A percentile compares a stretch with the other conserved stretches of the same genome.
These are phyloP conservation scores for Chloranthus sessilifolius DNA, from an alignment of 164 flowering plant genomes.

Conservation along the genomic window DNA sequence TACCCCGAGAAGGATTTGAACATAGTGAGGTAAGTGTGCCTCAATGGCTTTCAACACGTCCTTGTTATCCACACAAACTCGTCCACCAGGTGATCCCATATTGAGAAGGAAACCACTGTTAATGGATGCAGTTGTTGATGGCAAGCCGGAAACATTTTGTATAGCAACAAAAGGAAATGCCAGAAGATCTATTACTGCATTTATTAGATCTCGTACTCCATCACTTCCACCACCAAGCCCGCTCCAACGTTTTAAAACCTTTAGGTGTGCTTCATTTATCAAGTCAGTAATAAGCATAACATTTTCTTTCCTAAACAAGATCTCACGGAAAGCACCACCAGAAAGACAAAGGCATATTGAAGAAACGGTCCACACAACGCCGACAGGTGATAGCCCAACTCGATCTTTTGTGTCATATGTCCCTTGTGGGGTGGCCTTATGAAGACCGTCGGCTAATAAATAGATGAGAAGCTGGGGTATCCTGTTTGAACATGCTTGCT, in stretches of 20 bases:
- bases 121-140: constrained; percentile 83
- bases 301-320: constrained; percentile 55
- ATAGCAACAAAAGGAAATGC: constrained; percentile 96
- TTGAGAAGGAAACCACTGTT: constrained; percentile 85
- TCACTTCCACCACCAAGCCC: constrained; percentile 93
- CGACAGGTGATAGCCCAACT: constrained; percentile 72
- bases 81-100: constrained; percentile 71
- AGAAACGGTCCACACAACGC: constrained; percentile 83
- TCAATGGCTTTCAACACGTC: constrained; percentile 68
- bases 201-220: constrained; percentile 65
- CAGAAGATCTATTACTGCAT: constrained; percentile 73
- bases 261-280: constrained; percentile 68
- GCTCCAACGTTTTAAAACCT: constrained; percentile 65
- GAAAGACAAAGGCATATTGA: constrained; percentile 73
- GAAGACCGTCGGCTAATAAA: constrained; percentile 37
- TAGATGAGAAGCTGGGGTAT: constrained; percentile 64
- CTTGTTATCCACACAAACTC: constrained; percentile 60
- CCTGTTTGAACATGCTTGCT: constrained; percentile 81
- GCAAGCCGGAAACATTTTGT: constrained; percentile 65
- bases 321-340: constrained; percentile 83
- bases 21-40: constrained; percentile 67
- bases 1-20: constrained; percentile 72
- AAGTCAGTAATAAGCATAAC: constrained; percentile 52
- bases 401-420: constrained; percentile 28
- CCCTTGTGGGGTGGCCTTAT: constrained; percentile 23